A percentile compares a stretch with the other conserved stretches of the same genome.
Evolutionary conservation across 345 rosid species (phyloP).

Genomic region (Eucalyptus sp.): DNA sequence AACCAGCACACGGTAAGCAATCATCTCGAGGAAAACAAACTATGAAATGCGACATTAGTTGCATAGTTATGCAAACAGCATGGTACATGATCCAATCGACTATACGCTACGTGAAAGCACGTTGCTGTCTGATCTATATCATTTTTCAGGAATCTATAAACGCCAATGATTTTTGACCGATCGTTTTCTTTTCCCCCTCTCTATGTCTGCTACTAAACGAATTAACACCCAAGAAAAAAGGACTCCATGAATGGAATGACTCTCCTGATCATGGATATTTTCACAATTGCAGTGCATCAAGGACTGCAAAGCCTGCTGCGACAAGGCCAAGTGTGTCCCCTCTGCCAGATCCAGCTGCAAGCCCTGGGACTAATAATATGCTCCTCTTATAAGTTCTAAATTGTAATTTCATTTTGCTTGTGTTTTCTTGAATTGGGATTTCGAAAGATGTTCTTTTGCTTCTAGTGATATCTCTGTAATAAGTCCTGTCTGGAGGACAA

Average conservation of each 20-base stretch:
- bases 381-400: not conserved
- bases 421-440: not conserved
- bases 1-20: not conserved
- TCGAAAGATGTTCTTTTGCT: not conserved
- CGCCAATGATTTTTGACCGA: not conserved
- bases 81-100: not conserved
- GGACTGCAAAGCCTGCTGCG: not conserved
- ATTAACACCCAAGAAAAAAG: not conserved
- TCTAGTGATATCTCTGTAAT: not conserved
- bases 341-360: not conserved
- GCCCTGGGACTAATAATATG: not conserved
- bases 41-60: not conserved
- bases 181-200: not conserved
- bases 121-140: not conserved
- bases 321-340: not conserved
- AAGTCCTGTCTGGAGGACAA: not conserved
- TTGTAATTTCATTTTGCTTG: not conserved
- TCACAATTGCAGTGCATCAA: not conserved
- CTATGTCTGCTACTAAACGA: not conserved
- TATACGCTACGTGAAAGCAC: not conserved
- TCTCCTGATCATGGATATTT: not conserved
- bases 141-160: not conserved
- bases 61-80: not conserved
- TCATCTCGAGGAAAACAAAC: not conserved
- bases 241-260: not conserved